Base-by-base conservation (phyloP, 2,329 filamentous ascomycete genomes). In the Talaromyces sp. region DNA sequence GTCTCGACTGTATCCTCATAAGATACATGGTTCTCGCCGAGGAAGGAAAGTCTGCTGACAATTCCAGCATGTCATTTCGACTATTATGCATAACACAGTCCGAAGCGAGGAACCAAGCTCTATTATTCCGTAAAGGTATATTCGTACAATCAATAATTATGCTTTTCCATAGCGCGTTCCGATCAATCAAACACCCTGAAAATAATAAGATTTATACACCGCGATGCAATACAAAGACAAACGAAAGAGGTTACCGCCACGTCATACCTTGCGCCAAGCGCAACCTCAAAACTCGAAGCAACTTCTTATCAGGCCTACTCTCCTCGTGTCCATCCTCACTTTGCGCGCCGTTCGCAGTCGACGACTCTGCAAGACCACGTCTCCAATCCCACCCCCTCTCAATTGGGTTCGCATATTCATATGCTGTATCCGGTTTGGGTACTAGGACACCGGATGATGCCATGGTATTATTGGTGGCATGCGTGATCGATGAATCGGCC, bases 301-400 rank as follows among this genome's bases (percentile, higher is more conserved):
- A 50, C 31, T 62, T 59, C 33, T 56, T 40, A 33, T 61, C 63
- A 12, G 60, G 58, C 6, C 54, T 59, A 4, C 46, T 55, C 11
- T 39, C 25, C 5, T 58, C 63, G 6, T 64, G 54, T 8, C 56
- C 60, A 18, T 25, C 58, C 1, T 58, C 63, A 16, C 31, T 39
- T 40, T 28, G 39, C n/a, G 16, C 23, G 16, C 23, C 28, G 12
- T 23, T 81, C 0, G 86, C 89, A 66, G 79, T 86, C 18, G 83
- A 85, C 11, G 80, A 81, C 33, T 84, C 82, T 9, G 79, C 73
- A 52, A 91, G 78, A 1, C 81, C 82, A 8, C 77, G 79, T 71
- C 86, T 80, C 88, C 89, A 96, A 79, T 87, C 90, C 90, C 89
- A 92, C 12, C 86, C 86, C 60, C 89, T 80, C 66, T 84, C 72